These are phyloP conservation scores for Ustilago crameri DNA, from an alignment of 1,284 basidiomycete species.

Conservation along the genomic window DNA sequence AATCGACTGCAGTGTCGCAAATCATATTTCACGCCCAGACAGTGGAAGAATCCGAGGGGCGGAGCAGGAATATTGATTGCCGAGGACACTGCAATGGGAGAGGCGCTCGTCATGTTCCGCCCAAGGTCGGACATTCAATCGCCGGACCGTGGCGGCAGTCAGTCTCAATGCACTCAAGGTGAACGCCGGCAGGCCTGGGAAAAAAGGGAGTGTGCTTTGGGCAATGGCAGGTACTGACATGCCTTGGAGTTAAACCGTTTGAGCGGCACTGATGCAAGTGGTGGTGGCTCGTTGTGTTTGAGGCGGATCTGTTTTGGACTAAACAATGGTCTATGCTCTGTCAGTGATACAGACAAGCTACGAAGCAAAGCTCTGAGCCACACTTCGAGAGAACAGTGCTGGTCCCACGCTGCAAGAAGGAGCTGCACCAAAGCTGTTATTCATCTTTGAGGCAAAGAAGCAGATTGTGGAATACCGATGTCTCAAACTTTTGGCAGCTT, in stretches of 20 bases:
- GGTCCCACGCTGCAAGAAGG: too few relatives aligned
- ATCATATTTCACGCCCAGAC: not conserved
- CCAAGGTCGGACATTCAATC: conserved; percentile 10
- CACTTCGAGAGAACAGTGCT: too few relatives aligned
- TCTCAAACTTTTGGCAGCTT: too few relatives aligned
- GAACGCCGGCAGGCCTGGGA: too few relatives aligned
- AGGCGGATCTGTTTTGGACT: conserved; percentile 16
- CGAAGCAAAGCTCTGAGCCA: not conserved
- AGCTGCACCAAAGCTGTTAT: too few relatives aligned
- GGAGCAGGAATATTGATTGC: not conserved
- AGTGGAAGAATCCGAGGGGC: not conserved
- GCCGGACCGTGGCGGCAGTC: conserved; percentile 2
- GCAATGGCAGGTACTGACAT: too few relatives aligned
- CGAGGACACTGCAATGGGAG: not conserved
- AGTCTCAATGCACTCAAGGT: not conserved
- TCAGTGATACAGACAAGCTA: too few relatives aligned
- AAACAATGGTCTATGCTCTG: too few relatives aligned
- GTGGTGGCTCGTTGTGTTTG: conserved; percentile 12
- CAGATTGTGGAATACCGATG: too few relatives aligned
- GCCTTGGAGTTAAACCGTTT: too few relatives aligned
- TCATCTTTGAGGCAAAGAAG: too few relatives aligned
- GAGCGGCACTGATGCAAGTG: conserved; percentile 15
- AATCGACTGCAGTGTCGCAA: conserved; percentile 4
- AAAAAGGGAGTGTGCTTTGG: too few relatives aligned
- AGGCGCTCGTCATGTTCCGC: conserved; percentile 8